These are phyloP conservation scores for Cystobasidium ongulense DNA, from an alignment of 768 basidiomycete species.

Conservation along the genomic window DNA sequence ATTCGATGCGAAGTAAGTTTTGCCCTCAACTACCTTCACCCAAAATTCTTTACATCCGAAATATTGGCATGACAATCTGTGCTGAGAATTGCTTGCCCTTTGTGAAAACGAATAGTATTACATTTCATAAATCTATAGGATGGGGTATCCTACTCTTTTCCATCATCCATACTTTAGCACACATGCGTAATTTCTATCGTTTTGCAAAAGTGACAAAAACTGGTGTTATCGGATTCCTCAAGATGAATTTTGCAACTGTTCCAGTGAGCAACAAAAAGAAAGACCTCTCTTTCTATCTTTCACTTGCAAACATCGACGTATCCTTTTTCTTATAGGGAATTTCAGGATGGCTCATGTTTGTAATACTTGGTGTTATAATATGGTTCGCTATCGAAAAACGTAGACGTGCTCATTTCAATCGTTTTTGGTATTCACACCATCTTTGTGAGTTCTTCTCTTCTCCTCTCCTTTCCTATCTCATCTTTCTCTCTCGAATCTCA, in stretches of 20 bases:
- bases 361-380: constrained; percentile 65
- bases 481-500: not conserved
- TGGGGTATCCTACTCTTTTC: constrained; percentile 80
- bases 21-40: too few species aligned
- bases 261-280: not conserved
- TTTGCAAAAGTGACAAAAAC: constrained; percentile 56
- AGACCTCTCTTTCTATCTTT: not conserved
- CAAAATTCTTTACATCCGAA: too few species aligned
- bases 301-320: not conserved
- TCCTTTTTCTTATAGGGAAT: constrained; percentile 48
- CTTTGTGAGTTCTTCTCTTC: constrained; percentile 66
- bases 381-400: constrained; percentile 76
- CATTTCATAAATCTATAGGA: constrained; percentile 63
- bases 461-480: constrained; percentile 7
- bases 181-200: constrained; percentile 52
- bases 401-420: constrained; percentile 50
- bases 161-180: constrained; percentile 67
- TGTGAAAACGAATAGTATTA: not conserved
- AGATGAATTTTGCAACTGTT: constrained; percentile 70
- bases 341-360: constrained; percentile 48
- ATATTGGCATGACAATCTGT: too few species aligned
- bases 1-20: constrained; percentile 82
- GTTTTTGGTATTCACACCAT: constrained; percentile 55
- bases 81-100: constrained; percentile 53
- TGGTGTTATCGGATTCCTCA: constrained; percentile 62